Evolutionary conservation across 2,329 filamentous ascomycete genomes (phyloP), one percentile per base, ranked within the genome.

Genomic region (Curvularia verruculosa): DNA sequence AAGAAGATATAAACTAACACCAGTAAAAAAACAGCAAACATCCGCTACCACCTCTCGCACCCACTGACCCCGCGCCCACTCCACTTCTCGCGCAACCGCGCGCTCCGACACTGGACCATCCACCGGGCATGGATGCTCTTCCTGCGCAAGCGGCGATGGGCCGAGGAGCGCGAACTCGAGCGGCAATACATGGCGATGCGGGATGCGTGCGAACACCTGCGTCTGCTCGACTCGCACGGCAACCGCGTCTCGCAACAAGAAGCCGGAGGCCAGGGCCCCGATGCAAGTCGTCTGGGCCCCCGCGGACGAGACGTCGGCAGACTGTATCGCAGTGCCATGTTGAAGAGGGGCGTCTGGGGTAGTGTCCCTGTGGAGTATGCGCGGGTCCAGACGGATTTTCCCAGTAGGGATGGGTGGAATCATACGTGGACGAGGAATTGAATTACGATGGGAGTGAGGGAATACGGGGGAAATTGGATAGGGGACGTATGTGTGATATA

Each of bases 81-180:
- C 64, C 89, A 92, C 69, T 93, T 98, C 85, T 92, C 87, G 39
- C 92, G 94, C 68, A 90, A 89, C 77, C 88, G 95, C 54, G 85
- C 87, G 78, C 87, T 99, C 63, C 91, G 95, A 45, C 95, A 99
- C 83, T 99, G 95, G 95, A 98, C 95, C 49, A 98, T 99, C 78
- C 93, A 98, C 82, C 92, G 95, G 68, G 94, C 94, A 21, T 98
- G 93, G 92, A 84, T 91, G 70, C 83, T 98, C 28, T 89, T 89
- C 79, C 87, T 88, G 69, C 84, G 88, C 66, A 85, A 90, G 74
- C 84, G 87, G 69, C 87, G 87, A 47, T 81, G 84, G 63, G 79
- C 81, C 34, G 83, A 87, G 49, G 84, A 90, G 73, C 80, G 83
- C 52, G 91, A 93, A 75, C 84, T 97, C 45, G 86, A 92, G 79